phyloP scores from a whole-genome alignment of 2,329 filamentous ascomycete genomes.

The Madurella mycetomatis region DNA sequence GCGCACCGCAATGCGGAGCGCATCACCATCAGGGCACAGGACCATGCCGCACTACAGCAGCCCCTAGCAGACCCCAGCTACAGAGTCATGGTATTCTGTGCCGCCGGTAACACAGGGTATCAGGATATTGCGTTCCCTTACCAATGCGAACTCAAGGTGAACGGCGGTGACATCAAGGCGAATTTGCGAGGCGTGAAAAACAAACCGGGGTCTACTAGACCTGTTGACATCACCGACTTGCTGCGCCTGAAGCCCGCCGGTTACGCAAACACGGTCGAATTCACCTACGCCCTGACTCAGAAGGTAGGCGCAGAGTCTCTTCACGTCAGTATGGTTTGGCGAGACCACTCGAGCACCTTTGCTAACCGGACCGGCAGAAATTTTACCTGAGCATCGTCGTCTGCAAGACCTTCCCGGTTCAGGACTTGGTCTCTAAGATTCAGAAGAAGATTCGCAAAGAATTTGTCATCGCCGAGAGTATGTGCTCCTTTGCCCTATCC shows the following conservation, averaged over 20 bases:
- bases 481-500: constrained; percentile 29
- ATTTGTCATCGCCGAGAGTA: constrained; percentile 80
- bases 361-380: constrained; percentile 46
- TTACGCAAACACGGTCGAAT: constrained; percentile 72
- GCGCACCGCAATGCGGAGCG: constrained; percentile 47
- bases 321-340: constrained; percentile 8
- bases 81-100: constrained; percentile 80
- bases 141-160: constrained; percentile 88
- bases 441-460: constrained; percentile 73
- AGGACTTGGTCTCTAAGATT: constrained; percentile 66
- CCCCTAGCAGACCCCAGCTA: constrained; percentile 58
- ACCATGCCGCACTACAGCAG: constrained; percentile 48
- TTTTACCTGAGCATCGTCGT: constrained; percentile 70
- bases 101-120: constrained; percentile 55
- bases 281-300: constrained; percentile 87
- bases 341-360: constrained; percentile 15
- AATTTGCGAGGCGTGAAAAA: constrained; percentile 94
- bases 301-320: constrained; percentile 53
- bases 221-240: constrained; percentile 80
- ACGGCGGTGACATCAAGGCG: constrained; percentile 81
- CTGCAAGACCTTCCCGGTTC: constrained; percentile 67
- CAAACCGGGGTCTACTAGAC: constrained; percentile 89
- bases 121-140: constrained; percentile 87
- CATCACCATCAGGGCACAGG: constrained; percentile 45
- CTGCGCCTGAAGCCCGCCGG: constrained; percentile 62